Percentiles rank a stretch among this genome's conserved stretches.
Evolutionary conservation across 2,329 filamentous ascomycete species (phyloP).

Genomic region (Akanthomyces lecanii): DNA sequence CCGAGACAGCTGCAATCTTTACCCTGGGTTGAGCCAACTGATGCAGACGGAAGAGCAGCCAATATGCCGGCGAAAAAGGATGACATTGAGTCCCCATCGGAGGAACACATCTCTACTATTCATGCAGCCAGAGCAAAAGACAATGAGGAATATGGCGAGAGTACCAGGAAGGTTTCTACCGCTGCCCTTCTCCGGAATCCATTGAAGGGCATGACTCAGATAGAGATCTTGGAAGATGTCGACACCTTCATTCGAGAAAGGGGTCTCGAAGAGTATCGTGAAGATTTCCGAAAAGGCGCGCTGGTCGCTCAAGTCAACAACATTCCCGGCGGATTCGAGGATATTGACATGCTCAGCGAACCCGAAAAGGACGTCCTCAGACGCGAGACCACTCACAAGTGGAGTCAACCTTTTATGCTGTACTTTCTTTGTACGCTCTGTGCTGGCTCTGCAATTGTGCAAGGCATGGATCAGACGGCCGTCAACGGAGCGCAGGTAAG

Average conservation of each 20-base stretch:
- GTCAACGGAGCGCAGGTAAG: slow-evolving; percentile 60
- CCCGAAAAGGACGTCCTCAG: slow-evolving; percentile 28
- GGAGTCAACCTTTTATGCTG: slow-evolving; percentile 31
- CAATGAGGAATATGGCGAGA: neutral
- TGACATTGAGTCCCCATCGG: slow-evolving; percentile 4
- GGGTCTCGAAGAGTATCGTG: slow-evolving; percentile 31
- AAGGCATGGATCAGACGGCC: slow-evolving; percentile 64
- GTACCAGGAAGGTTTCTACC: slow-evolving; percentile 20
- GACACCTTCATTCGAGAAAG: slow-evolving; percentile 33
- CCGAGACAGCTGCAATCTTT: neutral
- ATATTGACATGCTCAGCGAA: slow-evolving; percentile 25
- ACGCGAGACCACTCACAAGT: slow-evolving; percentile 28
- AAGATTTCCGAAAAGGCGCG: slow-evolving; percentile 49
- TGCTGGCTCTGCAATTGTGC: slow-evolving; percentile 51
- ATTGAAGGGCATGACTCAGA: slow-evolving; percentile 26
- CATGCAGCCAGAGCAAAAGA: neutral
- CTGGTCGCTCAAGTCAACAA: slow-evolving; percentile 46
- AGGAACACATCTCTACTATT: neutral
- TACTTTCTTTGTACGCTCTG: slow-evolving; percentile 35
- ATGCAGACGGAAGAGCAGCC: neutral
- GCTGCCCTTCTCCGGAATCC: slow-evolving; percentile 30
- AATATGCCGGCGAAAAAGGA: neutral
- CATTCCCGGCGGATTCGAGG: slow-evolving; percentile 26
- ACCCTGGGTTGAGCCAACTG: neutral
- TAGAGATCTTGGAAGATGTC: slow-evolving; percentile 32